phyloP scores from a whole-genome alignment of 2,329 filamentous ascomycete genomes.

The Ophiostoma australiae region DNA sequence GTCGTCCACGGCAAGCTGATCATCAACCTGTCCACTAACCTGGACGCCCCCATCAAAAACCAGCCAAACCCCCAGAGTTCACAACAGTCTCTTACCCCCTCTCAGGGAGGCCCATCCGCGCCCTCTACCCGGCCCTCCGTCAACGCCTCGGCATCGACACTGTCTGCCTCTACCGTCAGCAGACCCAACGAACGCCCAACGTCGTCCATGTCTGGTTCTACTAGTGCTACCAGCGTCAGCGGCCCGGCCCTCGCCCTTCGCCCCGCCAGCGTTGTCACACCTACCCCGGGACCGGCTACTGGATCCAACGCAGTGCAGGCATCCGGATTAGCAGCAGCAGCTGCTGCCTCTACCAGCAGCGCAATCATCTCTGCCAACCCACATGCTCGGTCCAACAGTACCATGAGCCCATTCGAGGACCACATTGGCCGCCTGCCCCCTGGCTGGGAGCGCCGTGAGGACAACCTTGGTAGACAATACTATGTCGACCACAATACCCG shows the following conservation, averaged over 20 bases:
- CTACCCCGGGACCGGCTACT: slow-evolving; percentile 32
- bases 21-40: slow-evolving; percentile 89
- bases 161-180: slow-evolving; percentile 42
- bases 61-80: slow-evolving; percentile 17
- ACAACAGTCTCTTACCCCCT: slow-evolving; percentile 17
- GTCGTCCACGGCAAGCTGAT: slow-evolving; percentile 98
- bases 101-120: background rate
- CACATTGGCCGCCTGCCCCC: slow-evolving; percentile 86
- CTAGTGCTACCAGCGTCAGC: slow-evolving; percentile 42
- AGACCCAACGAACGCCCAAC: slow-evolving; percentile 46
- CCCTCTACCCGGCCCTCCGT: slow-evolving; percentile 41
- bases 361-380: slow-evolving; percentile 37
- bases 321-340: slow-evolving; percentile 7
- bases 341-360: slow-evolving; percentile 40
- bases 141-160: slow-evolving; percentile 41
- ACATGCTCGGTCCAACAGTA: slow-evolving; percentile 44
- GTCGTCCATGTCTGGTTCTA: slow-evolving; percentile 49
- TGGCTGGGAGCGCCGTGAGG: slow-evolving; percentile 93
- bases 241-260: slow-evolving; percentile 40
- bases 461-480: slow-evolving; percentile 91
- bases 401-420: slow-evolving; percentile 91
- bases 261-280: slow-evolving; percentile 43
- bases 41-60: slow-evolving; percentile 59
- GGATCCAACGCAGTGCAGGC: slow-evolving; percentile 9
- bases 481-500: slow-evolving; percentile 98